Percentiles rank a stretch among this genome's conserved stretches.
Evolutionary conservation across 192 early-diverging fungal species (phyloP).

Genomic region (Funneliformis geosporum): DNA sequence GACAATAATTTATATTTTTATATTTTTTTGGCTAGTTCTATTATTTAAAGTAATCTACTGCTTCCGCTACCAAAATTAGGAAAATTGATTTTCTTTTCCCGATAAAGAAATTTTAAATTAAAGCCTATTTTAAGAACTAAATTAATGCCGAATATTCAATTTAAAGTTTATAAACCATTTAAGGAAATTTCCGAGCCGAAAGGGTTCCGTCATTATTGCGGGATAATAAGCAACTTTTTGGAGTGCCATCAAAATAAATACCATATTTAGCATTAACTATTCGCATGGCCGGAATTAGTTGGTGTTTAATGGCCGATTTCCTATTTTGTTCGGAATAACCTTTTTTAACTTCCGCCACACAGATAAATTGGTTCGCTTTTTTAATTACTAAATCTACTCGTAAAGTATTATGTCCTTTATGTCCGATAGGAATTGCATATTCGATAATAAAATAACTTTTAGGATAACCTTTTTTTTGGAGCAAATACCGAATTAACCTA

Average conservation of each 20-base stretch:
- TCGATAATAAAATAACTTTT: constrained; percentile 4
- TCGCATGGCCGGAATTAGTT: constrained; percentile 10
- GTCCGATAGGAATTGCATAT: neutral
- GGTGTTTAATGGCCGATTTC: neutral
- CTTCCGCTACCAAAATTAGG: too few relatives aligned
- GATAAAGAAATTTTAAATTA: too few relatives aligned
- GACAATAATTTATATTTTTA: too few relatives aligned
- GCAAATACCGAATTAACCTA: neutral
- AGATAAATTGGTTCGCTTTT: neutral
- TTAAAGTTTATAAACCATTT: too few relatives aligned
- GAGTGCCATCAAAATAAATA: constrained; percentile 4
- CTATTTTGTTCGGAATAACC: neutral
- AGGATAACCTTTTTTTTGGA: neutral
- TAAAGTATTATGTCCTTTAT: neutral
- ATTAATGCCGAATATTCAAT: too few relatives aligned
- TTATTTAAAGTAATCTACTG: too few relatives aligned
- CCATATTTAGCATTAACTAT: constrained; percentile 18
- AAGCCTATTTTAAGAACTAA: too few relatives aligned
- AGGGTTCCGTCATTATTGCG: neutral
- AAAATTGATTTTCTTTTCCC: too few relatives aligned
- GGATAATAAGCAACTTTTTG: neutral
- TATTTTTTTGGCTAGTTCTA: too few relatives aligned
- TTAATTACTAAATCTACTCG: constrained; percentile 2
- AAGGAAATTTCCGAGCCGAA: neutral
- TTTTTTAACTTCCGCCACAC: constrained; percentile 5